Percentiles rank a stretch among this genome's conserved stretches.
Conservation (phyloP, 441 rosid species). For the Populus hybrid region DNA sequence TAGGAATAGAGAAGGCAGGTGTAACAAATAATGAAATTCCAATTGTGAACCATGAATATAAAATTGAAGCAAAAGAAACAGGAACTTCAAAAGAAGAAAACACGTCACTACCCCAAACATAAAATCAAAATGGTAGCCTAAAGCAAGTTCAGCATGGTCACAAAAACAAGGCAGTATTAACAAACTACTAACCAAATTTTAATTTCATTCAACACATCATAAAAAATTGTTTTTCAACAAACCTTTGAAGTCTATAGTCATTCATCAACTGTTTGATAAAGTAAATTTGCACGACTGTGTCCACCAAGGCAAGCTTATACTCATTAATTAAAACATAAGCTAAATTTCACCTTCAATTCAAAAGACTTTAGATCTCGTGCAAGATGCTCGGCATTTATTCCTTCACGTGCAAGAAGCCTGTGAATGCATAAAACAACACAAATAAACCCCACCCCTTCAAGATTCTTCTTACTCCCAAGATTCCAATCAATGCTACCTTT, state of each 20-base stretch:
- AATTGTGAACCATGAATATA: conserved; percentile 1
- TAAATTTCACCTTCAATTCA: conserved; percentile 68
- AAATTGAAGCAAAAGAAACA: background rate
- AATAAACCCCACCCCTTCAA: background rate
- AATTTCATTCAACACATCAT: background rate
- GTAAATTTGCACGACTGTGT: conserved; percentile 8
- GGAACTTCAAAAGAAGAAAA: background rate
- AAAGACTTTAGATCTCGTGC: conserved; percentile 93
- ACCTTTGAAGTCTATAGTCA: background rate
- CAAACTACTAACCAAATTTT: background rate
- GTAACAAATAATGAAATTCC: conserved; percentile 13
- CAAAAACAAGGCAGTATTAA: background rate
- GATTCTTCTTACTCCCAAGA: background rate
- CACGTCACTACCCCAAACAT: background rate
- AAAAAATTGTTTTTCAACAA: background rate
- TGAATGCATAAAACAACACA: conserved; percentile 9
- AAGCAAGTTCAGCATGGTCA: background rate
- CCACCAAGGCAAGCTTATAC: conserved; percentile 2
- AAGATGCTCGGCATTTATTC: conserved; percentile 94
- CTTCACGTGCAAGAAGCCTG: conserved; percentile 96
- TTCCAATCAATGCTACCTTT: background rate
- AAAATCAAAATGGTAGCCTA: background rate
- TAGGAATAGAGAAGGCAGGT: conserved; percentile 18
- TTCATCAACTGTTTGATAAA: background rate
- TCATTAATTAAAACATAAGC: conserved; percentile 8